Percentiles rank a stretch among this genome's conserved stretches.
phyloP scores from a whole-genome alignment of 2,329 filamentous ascomycete genomes.

The Sarocladium kiliense region DNA sequence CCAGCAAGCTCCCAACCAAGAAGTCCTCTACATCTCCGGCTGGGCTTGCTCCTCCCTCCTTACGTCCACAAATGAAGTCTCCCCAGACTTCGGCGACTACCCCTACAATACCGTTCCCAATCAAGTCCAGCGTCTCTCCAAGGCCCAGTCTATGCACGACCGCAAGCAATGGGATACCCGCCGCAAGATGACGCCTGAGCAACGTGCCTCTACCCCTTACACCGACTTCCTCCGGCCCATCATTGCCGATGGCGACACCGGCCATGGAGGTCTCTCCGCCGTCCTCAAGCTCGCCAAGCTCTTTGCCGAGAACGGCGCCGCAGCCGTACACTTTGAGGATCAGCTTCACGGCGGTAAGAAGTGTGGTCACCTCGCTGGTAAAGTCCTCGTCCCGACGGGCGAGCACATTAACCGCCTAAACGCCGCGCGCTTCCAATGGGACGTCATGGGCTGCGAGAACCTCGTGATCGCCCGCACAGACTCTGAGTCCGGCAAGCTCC shows the following conservation, averaged over 20 bases:
- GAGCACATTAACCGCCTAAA: constrained; percentile 96
- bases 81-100: constrained; percentile 96
- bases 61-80: constrained; percentile 94
- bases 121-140: constrained; percentile 92
- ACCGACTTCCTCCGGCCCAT: constrained; percentile 92
- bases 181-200: constrained; percentile 67
- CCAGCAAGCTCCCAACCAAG: constrained; percentile 92
- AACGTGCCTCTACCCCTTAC: constrained; percentile 74
- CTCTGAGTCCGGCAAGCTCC: constrained; percentile 84
- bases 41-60: constrained; percentile 96
- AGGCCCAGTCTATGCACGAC: constrained; percentile 95
- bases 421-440: constrained; percentile 94
- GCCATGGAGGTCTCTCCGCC: constrained; percentile 85
- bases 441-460: constrained; percentile 95
- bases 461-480: constrained; percentile 92
- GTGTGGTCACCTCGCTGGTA: constrained; percentile 93
- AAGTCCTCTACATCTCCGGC: constrained; percentile 91
- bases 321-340: constrained; percentile 95
- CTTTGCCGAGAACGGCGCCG: constrained; percentile 94
- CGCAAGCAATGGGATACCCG: constrained; percentile 89
- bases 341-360: constrained; percentile 98
- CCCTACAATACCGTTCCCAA: constrained; percentile 99
- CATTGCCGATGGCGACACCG: constrained; percentile 92
- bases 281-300: constrained; percentile 96
- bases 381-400: constrained; percentile 86